Percentiles rank a stretch among this genome's conserved stretches.
Evolutionary conservation across 495 filamentous ascomycete species (phyloP).

Genomic region (Parachaetomium inaequale): DNA sequence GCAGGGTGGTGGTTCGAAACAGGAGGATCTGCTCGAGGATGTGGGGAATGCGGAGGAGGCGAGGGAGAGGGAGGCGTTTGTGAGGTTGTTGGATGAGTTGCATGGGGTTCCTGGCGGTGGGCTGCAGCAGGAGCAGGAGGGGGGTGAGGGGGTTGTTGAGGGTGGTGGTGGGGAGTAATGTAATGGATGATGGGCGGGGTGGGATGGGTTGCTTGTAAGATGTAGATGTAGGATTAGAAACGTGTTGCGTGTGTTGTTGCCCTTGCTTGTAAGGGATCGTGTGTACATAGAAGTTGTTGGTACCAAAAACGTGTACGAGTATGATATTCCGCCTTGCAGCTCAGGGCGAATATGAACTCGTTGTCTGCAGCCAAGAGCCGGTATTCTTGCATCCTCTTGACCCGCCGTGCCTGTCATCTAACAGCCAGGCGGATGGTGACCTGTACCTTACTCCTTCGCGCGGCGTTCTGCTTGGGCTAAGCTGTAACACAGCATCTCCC

Average conservation of each 20-base stretch:
- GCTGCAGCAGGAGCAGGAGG: neutral
- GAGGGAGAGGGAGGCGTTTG: conserved; percentile 34
- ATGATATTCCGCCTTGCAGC: too few species aligned
- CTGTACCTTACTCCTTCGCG: too few species aligned
- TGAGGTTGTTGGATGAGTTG: conserved; percentile 38
- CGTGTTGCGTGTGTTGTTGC: neutral
- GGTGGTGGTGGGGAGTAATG: neutral
- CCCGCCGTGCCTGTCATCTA: too few species aligned
- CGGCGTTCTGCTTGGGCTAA: too few species aligned
- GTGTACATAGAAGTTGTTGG: neutral
- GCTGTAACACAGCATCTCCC: too few species aligned
- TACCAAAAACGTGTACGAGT: neutral
- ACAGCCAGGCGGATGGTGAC: too few species aligned
- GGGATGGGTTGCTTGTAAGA: neutral
- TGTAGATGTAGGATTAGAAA: neutral
- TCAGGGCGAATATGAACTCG: too few species aligned
- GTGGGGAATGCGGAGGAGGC: conserved; percentile 23
- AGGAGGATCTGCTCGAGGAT: conserved; percentile 42
- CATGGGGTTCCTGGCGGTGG: conserved; percentile 28
- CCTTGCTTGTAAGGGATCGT: neutral
- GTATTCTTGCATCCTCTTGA: too few species aligned
- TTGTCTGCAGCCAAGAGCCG: too few species aligned
- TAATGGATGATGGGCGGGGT: neutral
- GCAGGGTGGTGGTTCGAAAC: neutral
- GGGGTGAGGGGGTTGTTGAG: neutral